Evolutionary conservation across 257 asterid genomes (phyloP).

Genomic region (Forsythia viridissima): DNA sequence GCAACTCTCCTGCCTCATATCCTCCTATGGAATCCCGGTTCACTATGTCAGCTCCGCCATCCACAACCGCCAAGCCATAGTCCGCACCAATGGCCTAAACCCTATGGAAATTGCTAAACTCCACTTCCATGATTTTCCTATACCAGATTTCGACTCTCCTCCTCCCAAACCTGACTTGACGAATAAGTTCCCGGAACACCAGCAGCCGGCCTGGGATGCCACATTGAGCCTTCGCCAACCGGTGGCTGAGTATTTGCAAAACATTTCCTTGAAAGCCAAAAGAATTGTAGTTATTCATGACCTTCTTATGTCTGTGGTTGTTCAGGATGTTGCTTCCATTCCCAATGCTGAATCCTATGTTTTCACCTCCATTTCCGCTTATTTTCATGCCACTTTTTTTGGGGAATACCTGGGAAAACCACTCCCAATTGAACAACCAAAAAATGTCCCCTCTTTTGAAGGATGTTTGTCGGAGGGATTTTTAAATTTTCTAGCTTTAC

Average conservation of each 20-base stretch:
- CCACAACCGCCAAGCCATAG: constrained; percentile 46
- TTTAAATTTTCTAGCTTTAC: background rate
- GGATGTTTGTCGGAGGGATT: background rate
- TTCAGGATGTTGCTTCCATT: too few relatives aligned
- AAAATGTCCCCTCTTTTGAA: constrained; percentile 16
- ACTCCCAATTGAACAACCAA: background rate
- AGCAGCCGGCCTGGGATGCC: constrained; percentile 45
- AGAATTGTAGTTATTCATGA: constrained; percentile 23
- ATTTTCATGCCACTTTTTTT: background rate
- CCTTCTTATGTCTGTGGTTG: too few relatives aligned
- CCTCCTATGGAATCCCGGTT: constrained; percentile 33
- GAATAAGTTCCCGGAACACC: constrained; percentile 37
- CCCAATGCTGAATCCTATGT: constrained; percentile 13
- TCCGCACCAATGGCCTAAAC: constrained; percentile 35
- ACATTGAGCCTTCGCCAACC: background rate
- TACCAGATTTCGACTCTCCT: constrained; percentile 23
- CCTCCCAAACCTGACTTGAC: constrained; percentile 23
- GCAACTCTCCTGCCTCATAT: constrained; percentile 38
- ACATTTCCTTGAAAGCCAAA: constrained; percentile 13
- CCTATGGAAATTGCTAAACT: constrained; percentile 28
- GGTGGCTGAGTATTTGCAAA: constrained; percentile 17
- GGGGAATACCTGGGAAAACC: background rate
- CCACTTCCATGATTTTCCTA: constrained; percentile 42
- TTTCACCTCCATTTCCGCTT: constrained; percentile 32
- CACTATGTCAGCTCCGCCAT: constrained; percentile 36